A percentile compares a stretch with the other conserved stretches of the same genome.
Evolutionary conservation across 1,284 basidiomycete species (phyloP).

Genomic region (Cryptococcus maquisensis): DNA sequence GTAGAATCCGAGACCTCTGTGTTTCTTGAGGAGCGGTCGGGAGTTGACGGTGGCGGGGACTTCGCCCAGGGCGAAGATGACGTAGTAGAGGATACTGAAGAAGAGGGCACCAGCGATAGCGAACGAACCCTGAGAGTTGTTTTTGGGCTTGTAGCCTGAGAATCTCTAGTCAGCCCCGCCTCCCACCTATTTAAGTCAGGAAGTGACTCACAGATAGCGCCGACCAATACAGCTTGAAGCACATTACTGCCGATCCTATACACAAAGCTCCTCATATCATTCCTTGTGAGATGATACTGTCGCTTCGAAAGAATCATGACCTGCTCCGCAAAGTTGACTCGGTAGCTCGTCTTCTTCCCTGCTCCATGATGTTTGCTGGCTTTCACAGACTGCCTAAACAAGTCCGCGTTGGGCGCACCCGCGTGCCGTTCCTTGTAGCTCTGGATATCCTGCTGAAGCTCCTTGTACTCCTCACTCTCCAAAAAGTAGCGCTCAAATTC

Average conservation of each 20-base stretch:
- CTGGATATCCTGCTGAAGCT: background rate
- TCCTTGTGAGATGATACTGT: background rate
- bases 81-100: no score
- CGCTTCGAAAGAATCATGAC: no score
- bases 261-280: background rate
- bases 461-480: background rate
- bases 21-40: background rate
- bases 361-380: conserved; percentile 27
- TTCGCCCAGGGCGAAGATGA: no score
- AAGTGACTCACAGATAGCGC: background rate
- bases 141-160: no score
- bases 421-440: background rate
- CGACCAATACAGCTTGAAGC: background rate
- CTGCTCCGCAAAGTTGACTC: background rate
- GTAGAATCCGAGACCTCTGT: background rate
- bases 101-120: no score
- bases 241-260: background rate
- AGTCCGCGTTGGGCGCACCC: background rate
- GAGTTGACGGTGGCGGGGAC: background rate
- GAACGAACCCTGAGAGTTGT: no score
- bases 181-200: no score
- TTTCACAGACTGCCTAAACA: background rate
- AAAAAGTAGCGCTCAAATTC: background rate
- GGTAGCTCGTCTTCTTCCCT: conserved; percentile 48
- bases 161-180: no score